These are phyloP conservation scores for Eucalyptus pauciflora DNA, from an alignment of 345 rosid species.

Conservation along the genomic window DNA sequence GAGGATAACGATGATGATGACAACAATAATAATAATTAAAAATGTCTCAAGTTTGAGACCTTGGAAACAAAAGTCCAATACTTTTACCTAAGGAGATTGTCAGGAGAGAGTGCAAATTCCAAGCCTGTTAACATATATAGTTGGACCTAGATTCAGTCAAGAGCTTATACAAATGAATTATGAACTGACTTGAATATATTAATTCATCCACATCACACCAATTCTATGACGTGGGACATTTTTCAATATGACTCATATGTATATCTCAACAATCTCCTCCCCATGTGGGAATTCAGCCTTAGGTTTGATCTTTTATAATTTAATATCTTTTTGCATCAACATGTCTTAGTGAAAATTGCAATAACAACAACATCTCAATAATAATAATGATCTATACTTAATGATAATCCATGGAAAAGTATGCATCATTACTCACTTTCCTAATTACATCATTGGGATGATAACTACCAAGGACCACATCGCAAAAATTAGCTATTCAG, in stretches of 20 bases:
- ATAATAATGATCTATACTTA: neutral
- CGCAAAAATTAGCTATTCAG: neutral
- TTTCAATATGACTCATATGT: neutral
- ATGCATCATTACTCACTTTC: neutral
- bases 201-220: neutral
- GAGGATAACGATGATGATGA: neutral
- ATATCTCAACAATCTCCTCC: neutral
- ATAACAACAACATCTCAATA: neutral
- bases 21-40: neutral
- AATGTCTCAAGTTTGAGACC: neutral
- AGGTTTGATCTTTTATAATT: neutral
- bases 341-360: neutral
- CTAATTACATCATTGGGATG: neutral
- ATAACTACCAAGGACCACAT: neutral
- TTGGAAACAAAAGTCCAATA: neutral
- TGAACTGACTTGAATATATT: fast-evolving
- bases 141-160: neutral
- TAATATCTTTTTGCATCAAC: neutral
- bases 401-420: neutral
- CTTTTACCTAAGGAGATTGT: neutral
- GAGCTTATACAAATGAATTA: neutral
- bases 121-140: fast-evolving
- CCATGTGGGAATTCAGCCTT: fast-evolving
- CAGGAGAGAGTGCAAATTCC: neutral
- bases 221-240: neutral